Evolutionary conservation across 345 rosid genomes (phyloP).

Genomic region (Gossypium arboreum): DNA sequence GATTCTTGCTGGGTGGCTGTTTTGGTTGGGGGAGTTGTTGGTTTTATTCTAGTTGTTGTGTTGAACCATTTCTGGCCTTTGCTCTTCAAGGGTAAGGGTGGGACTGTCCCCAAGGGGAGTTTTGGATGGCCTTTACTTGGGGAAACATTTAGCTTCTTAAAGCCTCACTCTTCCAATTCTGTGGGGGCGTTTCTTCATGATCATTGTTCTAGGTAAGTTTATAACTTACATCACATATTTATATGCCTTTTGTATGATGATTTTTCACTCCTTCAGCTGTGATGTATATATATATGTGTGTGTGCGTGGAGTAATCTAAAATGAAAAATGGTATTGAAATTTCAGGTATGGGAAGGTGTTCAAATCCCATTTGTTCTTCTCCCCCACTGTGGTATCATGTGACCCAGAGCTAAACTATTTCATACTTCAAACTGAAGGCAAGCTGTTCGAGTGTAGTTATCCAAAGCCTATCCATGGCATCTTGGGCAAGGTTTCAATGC

Average conservation of each 20-base stretch:
- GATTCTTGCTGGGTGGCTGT: constrained; percentile 26
- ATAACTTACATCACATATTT: neutral
- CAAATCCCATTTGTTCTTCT: constrained; percentile 55
- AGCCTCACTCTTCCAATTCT: constrained; percentile 49
- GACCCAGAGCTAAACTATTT: constrained; percentile 69
- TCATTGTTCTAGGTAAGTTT: constrained; percentile 41
- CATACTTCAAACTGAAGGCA: constrained; percentile 63
- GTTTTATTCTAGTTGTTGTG: constrained; percentile 21
- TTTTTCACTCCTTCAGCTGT: neutral
- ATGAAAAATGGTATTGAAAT: neutral
- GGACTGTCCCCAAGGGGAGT: constrained; percentile 37
- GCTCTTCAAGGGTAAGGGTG: constrained; percentile 27
- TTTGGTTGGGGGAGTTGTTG: constrained; percentile 19
- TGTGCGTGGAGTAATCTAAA: neutral
- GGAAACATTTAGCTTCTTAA: constrained; percentile 48
- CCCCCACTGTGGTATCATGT: constrained; percentile 61
- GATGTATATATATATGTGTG: neutral
- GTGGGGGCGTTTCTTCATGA: constrained; percentile 41
- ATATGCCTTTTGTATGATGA: neutral
- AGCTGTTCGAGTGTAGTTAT: constrained; percentile 54
- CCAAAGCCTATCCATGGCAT: constrained; percentile 55
- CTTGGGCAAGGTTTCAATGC: constrained; percentile 59
- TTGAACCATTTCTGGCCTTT: constrained; percentile 38
- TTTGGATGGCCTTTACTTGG: constrained; percentile 62
- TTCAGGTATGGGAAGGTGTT: constrained; percentile 52